Percentiles rank a stretch among this genome's conserved stretches.
Evolutionary conservation across 2,329 filamentous ascomycete species (phyloP).

Genomic region (Aschersonia sp.): DNA sequence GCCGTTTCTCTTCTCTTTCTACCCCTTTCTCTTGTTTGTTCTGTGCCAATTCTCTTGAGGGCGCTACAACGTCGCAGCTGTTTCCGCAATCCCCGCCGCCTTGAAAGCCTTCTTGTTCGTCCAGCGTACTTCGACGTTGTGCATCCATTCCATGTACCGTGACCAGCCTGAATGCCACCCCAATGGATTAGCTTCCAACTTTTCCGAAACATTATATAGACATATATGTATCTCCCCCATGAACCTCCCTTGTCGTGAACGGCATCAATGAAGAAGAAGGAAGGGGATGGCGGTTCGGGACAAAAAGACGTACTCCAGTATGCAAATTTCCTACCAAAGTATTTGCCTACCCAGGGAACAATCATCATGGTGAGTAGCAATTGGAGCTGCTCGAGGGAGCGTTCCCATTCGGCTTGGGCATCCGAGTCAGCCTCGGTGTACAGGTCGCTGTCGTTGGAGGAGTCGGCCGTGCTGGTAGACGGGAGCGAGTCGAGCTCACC

Average conservation of each 20-base stretch:
- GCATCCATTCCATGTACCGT: slow-evolving; percentile 89
- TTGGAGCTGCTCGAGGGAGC: slow-evolving; percentile 85
- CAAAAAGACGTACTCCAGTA: slow-evolving; percentile 63
- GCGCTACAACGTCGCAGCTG: slow-evolving; percentile 35
- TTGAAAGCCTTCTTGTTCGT: slow-evolving; percentile 50
- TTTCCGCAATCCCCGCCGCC: slow-evolving; percentile 47
- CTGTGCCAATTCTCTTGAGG: no score
- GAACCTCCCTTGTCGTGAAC: no score
- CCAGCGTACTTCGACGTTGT: slow-evolving; percentile 57
- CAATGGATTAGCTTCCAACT: no score
- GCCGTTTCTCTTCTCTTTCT: not conserved
- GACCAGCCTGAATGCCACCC: slow-evolving; percentile 54
- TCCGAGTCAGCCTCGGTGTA: slow-evolving; percentile 55
- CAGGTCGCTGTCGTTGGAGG: slow-evolving; percentile 28
- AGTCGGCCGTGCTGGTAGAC: slow-evolving; percentile 27
- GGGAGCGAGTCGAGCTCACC: slow-evolving; percentile 51
- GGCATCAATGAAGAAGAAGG: no score
- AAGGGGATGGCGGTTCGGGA: not conserved
- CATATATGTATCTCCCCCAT: no score
- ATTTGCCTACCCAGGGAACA: slow-evolving; percentile 88
- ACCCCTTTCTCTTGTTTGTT: no score
- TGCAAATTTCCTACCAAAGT: slow-evolving; percentile 83
- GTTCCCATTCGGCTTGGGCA: slow-evolving; percentile 89
- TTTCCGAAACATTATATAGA: no score
- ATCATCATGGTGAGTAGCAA: slow-evolving; percentile 87